A percentile compares a stretch with the other conserved stretches of the same genome.
These are phyloP conservation scores for Geum urbanum DNA, from an alignment of 306 rosid genomes.

Conservation along the genomic window DNA sequence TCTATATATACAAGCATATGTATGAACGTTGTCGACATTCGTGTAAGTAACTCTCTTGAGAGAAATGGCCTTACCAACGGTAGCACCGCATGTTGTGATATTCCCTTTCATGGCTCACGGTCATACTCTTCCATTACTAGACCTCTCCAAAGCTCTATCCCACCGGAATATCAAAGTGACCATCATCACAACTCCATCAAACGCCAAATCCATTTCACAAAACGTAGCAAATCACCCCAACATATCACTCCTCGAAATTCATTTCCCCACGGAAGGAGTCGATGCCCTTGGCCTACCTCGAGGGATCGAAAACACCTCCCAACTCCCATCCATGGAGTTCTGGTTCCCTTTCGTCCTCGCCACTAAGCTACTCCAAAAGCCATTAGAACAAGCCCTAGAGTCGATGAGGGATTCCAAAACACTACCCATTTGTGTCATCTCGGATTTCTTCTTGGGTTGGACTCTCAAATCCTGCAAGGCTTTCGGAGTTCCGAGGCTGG, in stretches of 20 bases:
- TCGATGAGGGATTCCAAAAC: conserved; percentile 9
- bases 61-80: conserved; percentile 7
- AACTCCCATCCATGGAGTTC: conserved; percentile 15
- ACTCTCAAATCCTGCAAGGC: conserved; percentile 22
- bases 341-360: conserved; percentile 15
- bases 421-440: conserved; percentile 29
- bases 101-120: conserved; percentile 46
- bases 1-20: too few species aligned
- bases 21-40: too few species aligned
- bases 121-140: conserved; percentile 35
- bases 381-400: conserved; percentile 21
- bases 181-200: conserved; percentile 33
- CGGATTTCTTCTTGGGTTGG: conserved; percentile 34
- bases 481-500: conserved; percentile 28
- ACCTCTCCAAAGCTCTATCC: conserved; percentile 31
- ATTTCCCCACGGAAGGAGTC: conserved; percentile 20
- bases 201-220: conserved; percentile 11
- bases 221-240: background rate
- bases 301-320: conserved; percentile 31
- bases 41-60: background rate
- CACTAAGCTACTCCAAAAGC: conserved; percentile 23
- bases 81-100: conserved; percentile 17
- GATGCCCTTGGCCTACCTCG: conserved; percentile 20
- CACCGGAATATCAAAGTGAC: conserved; percentile 22
- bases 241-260: conserved; percentile 19